phyloP scores from a whole-genome alignment of 345 rosid species.

The Lenwebbia sp. region DNA sequence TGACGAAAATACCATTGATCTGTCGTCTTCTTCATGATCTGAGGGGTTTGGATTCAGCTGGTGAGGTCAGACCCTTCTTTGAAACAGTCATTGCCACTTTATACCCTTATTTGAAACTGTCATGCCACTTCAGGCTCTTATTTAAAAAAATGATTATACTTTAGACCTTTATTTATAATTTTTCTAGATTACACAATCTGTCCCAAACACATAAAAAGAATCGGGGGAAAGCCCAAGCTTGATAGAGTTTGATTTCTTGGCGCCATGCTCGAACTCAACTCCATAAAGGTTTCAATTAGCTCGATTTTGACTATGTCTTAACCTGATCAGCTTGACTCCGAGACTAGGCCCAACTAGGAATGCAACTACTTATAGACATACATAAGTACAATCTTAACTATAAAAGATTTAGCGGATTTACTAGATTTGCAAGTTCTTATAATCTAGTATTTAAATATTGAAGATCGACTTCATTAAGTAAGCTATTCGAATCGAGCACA shows the following conservation, averaged over 20 bases:
- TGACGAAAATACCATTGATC: too few relatives aligned
- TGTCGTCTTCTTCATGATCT: too few relatives aligned
- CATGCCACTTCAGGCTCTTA: too few relatives aligned
- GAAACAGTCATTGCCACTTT: too few relatives aligned
- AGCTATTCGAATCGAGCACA: neutral
- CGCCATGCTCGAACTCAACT: neutral
- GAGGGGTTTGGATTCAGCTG: too few relatives aligned
- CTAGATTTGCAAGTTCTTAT: neutral
- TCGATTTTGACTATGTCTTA: rapidly evolving
- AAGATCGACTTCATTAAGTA: too few relatives aligned
- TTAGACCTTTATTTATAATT: too few relatives aligned
- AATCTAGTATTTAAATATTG: too few relatives aligned
- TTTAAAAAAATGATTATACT: too few relatives aligned
- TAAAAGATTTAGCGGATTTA: rapidly evolving
- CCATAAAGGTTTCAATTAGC: neutral
- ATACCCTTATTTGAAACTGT: too few relatives aligned
- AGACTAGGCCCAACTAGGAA: neutral
- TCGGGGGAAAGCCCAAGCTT: neutral
- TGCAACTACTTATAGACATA: neutral
- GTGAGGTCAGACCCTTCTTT: too few relatives aligned
- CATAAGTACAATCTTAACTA: neutral
- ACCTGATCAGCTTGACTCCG: rapidly evolving
- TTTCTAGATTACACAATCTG: neutral
- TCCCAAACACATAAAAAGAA: neutral
- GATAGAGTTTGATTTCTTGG: neutral